Percentiles rank a stretch among this genome's conserved stretches.
These are phyloP conservation scores for Diaporthe sp. DNA, from an alignment of 2,329 filamentous ascomycete species.

Conservation along the genomic window DNA sequence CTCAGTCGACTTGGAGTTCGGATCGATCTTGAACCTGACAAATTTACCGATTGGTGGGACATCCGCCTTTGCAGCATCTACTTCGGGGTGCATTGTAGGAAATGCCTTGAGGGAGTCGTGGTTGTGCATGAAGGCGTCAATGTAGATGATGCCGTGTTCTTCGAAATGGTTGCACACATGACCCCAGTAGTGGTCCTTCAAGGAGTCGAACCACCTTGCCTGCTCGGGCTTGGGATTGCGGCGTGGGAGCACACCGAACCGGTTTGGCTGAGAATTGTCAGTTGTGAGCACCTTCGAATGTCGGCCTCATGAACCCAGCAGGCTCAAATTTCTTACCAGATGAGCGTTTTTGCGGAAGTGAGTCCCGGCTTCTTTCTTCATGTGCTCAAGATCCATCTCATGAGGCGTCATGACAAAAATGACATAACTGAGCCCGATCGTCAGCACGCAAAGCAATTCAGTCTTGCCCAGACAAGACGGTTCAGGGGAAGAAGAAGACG, in stretches of 20 bases:
- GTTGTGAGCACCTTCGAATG: background rate
- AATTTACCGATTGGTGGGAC: constrained; percentile 5
- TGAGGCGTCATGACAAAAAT: background rate
- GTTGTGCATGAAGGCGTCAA: constrained; percentile 3
- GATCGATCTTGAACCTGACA: constrained; percentile 13
- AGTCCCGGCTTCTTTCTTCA: constrained; percentile 4
- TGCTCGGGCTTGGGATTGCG: constrained; percentile 6
- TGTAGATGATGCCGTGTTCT: background rate
- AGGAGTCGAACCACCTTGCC: constrained; percentile 10
- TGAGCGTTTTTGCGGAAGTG: constrained; percentile 7
- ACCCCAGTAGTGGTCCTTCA: constrained; percentile 1
- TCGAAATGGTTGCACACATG: constrained; percentile 9
- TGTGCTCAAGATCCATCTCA: background rate
- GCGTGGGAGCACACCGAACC: background rate
- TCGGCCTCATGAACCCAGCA: background rate
- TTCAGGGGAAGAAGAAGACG: too few relatives aligned
- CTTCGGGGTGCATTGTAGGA: background rate
- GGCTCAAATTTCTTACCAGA: background rate
- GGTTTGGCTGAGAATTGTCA: background rate
- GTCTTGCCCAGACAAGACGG: background rate
- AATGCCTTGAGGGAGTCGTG: background rate
- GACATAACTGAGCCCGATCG: background rate
- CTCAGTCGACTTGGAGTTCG: background rate
- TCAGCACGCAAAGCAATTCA: background rate
- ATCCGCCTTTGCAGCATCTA: constrained; percentile 5